Base-by-base conservation (phyloP, 1,284 basidiomycete species). In the Testicularia cyperi region DNA sequence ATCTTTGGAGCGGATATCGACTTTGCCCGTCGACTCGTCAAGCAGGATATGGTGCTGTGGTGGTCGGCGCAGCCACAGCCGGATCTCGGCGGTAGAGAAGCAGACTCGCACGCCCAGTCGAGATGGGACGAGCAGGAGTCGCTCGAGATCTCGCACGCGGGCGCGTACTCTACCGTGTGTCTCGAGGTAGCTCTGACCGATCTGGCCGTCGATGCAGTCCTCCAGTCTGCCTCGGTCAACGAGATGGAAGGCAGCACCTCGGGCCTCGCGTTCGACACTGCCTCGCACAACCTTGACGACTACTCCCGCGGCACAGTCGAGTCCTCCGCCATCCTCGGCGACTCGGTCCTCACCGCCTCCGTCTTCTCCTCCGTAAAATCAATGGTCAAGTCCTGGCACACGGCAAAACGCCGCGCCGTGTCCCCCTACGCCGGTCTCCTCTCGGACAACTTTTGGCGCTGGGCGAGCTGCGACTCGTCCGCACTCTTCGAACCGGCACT, bases 371-470 rank as follows among this genome's bases (percentile, higher is more conserved):
- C 92, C 37, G 81, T 98, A 39, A 92, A 90, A 73, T 81, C 82
- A 14, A 88, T 98, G 87, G 84, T 97, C 64, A 91, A 90, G 76
- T 78, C 81, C 0, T 98, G 95, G 95, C 84, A 94, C 54, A 81
- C 90, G n/a, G 90, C 95, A 77, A 81, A 82, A 44, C 78, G 80
- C 18, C 88, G 89, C 63, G 81, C 83, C 53, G 82, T 82, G 34
- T 81, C 83, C 25, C 83, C 84, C 44, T 79, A 79, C 14, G 74
- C 79, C 9, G 76, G 81, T 41, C 67, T 82, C 22, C 52, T 76
- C 2, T 78, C 82, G 25, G 90, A 94, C 73, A 92, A 97, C 77
- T 97, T 98, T 79, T 97, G 92, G 92, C 82, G 95, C 23, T 99
- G 95, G 95, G 83, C 95, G 56, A 88, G 86, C 70, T 92, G 88